Evolutionary conservation across 164 flowering plant species (phyloP), one percentile per base, ranked within the genome.

Genomic region (Brasenia schreberi): DNA sequence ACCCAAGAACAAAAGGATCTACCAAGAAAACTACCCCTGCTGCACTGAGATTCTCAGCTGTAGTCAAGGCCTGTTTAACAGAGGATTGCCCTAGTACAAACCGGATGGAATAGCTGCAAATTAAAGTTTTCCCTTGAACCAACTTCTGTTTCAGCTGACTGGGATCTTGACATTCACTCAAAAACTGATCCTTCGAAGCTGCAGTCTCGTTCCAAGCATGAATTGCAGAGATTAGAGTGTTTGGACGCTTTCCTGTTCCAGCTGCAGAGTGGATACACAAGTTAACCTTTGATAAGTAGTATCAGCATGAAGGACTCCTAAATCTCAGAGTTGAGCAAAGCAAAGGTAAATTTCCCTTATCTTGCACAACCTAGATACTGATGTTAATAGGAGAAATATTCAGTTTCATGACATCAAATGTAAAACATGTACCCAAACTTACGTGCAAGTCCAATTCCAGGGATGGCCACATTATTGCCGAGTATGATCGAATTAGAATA

Each of bases 361-460:
- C n/a, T n/a, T n/a, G n/a, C n/a, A n/a, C n/a, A n/a, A n/a, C n/a
- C n/a, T n/a, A 23, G 27, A 23, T 23, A 23, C 27, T 23, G 27
- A 23, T 23, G 27, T 23, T 12, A 45, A 45, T 45, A 45, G 53
- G 14, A 12, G 53, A 45, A 45, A 2, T 23, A 23, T 45, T 45
- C 11, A 6, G 3, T 45, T 45, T 45, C 7, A 11, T 45, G 53
- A 11, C 12, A 11, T 45, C 12, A 45, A 45, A 45, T 45, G 53
- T 45, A 11, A 45, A 45, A 12, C 27, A 23, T 23, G 27, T 18
- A 23, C 1, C 63, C n/a, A 4, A 52, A 81, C 97, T 78, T 81
- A 94, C 97, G 81, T 71, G 99, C 97, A 68, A 91, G 87, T 68
- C 99, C 99, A 77, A 83, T 92, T 65, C 99, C 99, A 64, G 85